Evolutionary conservation across 257 asterid genomes (phyloP).

Genomic region (Paulownia fortunei): DNA sequence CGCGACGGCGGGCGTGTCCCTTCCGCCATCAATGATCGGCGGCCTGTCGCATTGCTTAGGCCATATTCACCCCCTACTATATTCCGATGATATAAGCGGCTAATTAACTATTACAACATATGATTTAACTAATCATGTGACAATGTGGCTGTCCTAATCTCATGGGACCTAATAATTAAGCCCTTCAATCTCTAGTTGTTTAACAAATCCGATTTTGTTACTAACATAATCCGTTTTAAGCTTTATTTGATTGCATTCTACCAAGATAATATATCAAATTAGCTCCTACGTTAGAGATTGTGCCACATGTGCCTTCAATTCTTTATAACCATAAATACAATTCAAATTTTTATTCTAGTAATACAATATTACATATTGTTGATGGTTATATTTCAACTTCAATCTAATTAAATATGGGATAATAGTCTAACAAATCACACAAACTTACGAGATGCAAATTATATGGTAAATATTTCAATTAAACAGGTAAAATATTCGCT

Average conservation of each 20-base stretch:
- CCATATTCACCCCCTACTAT: neutral
- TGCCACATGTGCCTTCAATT: neutral
- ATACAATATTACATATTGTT: too few relatives aligned
- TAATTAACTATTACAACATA: neutral
- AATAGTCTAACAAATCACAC: too few relatives aligned
- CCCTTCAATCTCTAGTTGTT: neutral
- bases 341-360: too few relatives aligned
- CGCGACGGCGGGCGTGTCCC: constrained; percentile 23
- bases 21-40: constrained; percentile 5
- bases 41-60: constrained; percentile 1
- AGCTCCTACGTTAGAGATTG: neutral
- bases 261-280: neutral
- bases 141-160: constrained; percentile 10
- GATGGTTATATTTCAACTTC: too few relatives aligned
- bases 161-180: neutral
- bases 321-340: neutral
- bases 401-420: too few relatives aligned
- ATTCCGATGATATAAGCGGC: neutral
- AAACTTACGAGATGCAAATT: too few relatives aligned
- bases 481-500: too few relatives aligned
- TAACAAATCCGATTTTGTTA: neutral
- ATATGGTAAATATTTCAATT: too few relatives aligned
- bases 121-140: constrained; percentile 7
- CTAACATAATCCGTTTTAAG: neutral
- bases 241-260: neutral